A percentile compares a stretch with the other conserved stretches of the same genome.
phyloP scores from a whole-genome alignment of 1,139 yeast species.

The Saccharomycopsis hybrid region DNA sequence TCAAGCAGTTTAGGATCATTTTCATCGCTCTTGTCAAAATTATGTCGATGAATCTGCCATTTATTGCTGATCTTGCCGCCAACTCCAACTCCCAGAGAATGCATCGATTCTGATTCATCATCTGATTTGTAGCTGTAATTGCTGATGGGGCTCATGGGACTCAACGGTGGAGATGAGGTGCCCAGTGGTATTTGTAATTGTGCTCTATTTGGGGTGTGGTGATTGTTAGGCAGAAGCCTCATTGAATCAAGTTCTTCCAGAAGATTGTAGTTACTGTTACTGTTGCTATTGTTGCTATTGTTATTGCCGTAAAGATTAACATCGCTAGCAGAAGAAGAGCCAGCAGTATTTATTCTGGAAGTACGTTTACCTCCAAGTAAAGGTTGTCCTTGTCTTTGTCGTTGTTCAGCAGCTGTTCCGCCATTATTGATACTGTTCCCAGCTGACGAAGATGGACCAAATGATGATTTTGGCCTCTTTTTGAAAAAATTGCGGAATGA shows the following conservation, averaged over 20 bases:
- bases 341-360: too few relatives aligned
- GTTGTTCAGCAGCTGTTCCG: neutral
- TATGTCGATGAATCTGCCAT: conserved; percentile 13
- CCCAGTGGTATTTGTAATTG: neutral
- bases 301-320: too few relatives aligned
- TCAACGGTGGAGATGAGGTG: conserved; percentile 11
- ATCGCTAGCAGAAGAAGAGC: neutral
- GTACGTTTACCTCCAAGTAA: too few relatives aligned
- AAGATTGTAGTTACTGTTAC: neutral
- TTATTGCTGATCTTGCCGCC: conserved; percentile 13
- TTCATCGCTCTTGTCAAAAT: conserved; percentile 20
- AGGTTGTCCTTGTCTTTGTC: neutral
- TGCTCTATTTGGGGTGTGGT: neutral
- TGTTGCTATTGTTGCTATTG: neutral
- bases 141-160: conserved; percentile 7
- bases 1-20: conserved; percentile 12
- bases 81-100: neutral
- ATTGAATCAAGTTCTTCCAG: too few relatives aligned
- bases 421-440: too few relatives aligned
- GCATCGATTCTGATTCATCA: neutral
- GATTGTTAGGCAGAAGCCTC: too few relatives aligned
- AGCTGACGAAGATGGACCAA: neutral
- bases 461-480: neutral
- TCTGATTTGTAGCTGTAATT: conserved; percentile 4
- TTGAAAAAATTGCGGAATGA: conserved; percentile 16